These are phyloP conservation scores for Chamaecrista fasciculata DNA, from an alignment of 306 rosid species.

Conservation along the genomic window DNA sequence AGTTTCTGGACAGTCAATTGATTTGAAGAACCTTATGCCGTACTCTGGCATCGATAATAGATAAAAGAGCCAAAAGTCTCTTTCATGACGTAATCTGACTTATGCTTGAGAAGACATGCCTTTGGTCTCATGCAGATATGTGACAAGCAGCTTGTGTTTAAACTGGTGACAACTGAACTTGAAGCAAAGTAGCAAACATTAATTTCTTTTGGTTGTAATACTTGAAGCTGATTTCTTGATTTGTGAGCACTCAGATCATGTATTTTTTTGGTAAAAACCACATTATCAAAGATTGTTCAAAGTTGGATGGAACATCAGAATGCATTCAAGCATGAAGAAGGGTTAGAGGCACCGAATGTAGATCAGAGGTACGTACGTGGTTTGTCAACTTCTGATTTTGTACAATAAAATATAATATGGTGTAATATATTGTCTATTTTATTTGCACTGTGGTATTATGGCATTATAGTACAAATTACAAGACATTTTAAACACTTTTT, in stretches of 20 bases:
- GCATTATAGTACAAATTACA: background rate
- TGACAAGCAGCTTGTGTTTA: background rate
- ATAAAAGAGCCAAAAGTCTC: background rate
- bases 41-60: background rate
- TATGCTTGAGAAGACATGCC: background rate
- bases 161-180: background rate
- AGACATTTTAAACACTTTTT: background rate
- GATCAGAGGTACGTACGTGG: background rate
- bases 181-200: background rate
- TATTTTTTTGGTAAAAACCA: background rate
- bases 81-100: background rate
- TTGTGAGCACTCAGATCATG: background rate
- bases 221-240: background rate
- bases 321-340: background rate
- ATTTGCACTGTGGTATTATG: background rate
- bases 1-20: constrained; percentile 5
- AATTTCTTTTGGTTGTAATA: constrained; percentile 2
- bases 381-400: background rate
- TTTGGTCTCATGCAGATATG: background rate
- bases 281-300: background rate
- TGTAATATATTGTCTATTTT: too few species aligned
- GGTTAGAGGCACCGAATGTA: background rate
- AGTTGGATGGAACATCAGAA: background rate
- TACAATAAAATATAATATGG: background rate
- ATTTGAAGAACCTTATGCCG: background rate